A percentile compares a stretch with the other conserved stretches of the same genome.
Conservation (phyloP, 1,139 yeast species). For the Protomyces inouyei region DNA sequence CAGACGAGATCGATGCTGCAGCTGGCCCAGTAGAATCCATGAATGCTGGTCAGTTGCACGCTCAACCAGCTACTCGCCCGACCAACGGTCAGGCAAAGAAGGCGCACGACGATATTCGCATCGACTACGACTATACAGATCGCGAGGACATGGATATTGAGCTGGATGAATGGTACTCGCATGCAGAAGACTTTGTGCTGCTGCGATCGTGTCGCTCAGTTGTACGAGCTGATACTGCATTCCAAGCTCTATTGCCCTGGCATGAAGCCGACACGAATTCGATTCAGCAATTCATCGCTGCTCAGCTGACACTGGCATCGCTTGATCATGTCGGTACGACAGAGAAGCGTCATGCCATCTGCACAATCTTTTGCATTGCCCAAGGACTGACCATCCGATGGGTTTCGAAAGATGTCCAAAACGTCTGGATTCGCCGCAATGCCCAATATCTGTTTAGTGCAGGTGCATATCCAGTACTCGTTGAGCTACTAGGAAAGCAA, state of each 20-base stretch:
- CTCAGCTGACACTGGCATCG: neutral
- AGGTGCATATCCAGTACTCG: neutral
- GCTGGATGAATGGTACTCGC: slow-evolving; percentile 41
- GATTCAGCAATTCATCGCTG: neutral
- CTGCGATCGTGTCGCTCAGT: neutral
- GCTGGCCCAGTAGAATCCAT: neutral
- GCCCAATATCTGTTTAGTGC: slow-evolving; percentile 14
- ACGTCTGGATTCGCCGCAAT: slow-evolving; percentile 35
- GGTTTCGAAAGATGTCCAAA: slow-evolving; percentile 39
- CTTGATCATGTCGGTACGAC: slow-evolving; percentile 27
- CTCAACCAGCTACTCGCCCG: neutral
- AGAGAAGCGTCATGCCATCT: slow-evolving; percentile 31
- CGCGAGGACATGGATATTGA: slow-evolving; percentile 35
- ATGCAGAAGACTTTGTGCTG: slow-evolving; percentile 34
- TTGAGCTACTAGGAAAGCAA: neutral
- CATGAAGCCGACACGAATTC: neutral
- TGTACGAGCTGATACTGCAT: neutral
- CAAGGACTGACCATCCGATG: slow-evolving; percentile 41
- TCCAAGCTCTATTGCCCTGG: neutral
- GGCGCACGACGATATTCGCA: slow-evolving; percentile 34
- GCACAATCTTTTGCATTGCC: slow-evolving; percentile 40
- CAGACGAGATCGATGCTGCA: neutral
- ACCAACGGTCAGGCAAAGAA: neutral
- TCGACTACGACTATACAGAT: slow-evolving; percentile 36
- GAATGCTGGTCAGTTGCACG: neutral